Evolutionary conservation across 352 stramenopile genomes (phyloP), one percentile per base, ranked within the genome.

Genomic region (Globisporangium radiosum): DNA sequence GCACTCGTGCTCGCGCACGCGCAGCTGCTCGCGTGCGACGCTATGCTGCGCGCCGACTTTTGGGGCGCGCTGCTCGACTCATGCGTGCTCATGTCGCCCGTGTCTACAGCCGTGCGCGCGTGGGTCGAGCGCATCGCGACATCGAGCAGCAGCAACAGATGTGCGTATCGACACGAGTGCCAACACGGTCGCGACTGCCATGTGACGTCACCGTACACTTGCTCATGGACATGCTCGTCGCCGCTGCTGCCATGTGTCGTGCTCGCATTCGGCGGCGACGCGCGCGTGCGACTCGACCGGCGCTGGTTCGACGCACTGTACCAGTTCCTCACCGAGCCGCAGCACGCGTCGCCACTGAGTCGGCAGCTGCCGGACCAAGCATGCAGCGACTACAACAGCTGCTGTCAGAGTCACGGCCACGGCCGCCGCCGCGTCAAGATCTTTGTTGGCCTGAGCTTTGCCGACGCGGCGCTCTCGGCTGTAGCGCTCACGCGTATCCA

Each of bases 231-330:
- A 25, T 25, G 25, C 25, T 44, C 40, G 40, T 44, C 40, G 40
- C 40, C 40, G 40, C 2, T 13, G 11, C 2, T 44, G 40, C 40
- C 40, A 44, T 14, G 47, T 14, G 19, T 51, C 3, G n/a, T 25
- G 7, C 47, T 51, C 47, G 47, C 13, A 3, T 51, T 51, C n/a
- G 13, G 13, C 8, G 13, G 13, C 8, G 8, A 33, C 19, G 9
- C 15, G n/a, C 47, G n/a, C 19, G 47, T 7, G 7, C 15, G 19
- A 33, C 47, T 51, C 47, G 47, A 51, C 47, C 47, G n/a, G 14
- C 7, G n/a, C 7, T 51, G 47, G 47, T 51, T 51, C n/a, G 47
- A 51, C 47, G 47, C 47, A 33, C 47, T 51, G 9, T 51, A 51
- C 47, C 11, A 51, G 47, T 51, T 51, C 47, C n/a, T 51, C 14